Base-by-base conservation (phyloP, 495 filamentous ascomycete genomes). In the Sordaria brevicollis region DNA sequence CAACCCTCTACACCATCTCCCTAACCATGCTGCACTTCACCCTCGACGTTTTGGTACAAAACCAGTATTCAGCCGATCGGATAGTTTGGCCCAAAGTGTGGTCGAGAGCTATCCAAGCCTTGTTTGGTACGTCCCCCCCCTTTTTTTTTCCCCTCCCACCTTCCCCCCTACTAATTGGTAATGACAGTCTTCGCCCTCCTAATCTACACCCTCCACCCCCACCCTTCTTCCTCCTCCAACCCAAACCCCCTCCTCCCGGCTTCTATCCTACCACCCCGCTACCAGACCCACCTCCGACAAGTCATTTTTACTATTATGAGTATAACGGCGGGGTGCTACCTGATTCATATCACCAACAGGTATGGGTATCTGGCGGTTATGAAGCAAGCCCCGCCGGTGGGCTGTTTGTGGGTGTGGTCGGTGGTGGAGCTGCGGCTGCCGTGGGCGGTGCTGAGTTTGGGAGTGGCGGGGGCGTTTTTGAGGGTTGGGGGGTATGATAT, bases 401-500 rank as follows among this genome's bases (percentile, higher is more conserved):
- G 93, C 2, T 93, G 91, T 17, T 77, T 97, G 21, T 97, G 94
- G 94, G 87, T 99, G 15, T 99, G 94, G 95, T 89, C 90, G 19
- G 89, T 97, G 37, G 82, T 97, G 65, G 95, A 99, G 80, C 86
- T 97, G 81, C 81, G 90, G n/a, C 82, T 96, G 68, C 78, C 84
- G 3, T 88, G 85, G 66, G 91, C 92, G 1, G 76, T 89, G 8
- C 77, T 85, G 35, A 92, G 88, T 74, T 77, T 91, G 54, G 79
- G 86, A 9, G 80, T 83, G 10, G 82, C 92, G 43, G 86, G 83
- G 3, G 80, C 78, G 1, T 98, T 90, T 83, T 83, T 91, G 4
- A 91, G 88, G 86, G 88, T 83, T 79, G 87, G 86, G 71, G 92
- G 90, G 2, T 97, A 94, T 81, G 83, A 82, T 8, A 74, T 82